Percentiles rank a stretch among this genome's conserved stretches.
These are phyloP conservation scores for Exserohilum rostratum DNA, from an alignment of 2,329 filamentous ascomycete species.

Conservation along the genomic window DNA sequence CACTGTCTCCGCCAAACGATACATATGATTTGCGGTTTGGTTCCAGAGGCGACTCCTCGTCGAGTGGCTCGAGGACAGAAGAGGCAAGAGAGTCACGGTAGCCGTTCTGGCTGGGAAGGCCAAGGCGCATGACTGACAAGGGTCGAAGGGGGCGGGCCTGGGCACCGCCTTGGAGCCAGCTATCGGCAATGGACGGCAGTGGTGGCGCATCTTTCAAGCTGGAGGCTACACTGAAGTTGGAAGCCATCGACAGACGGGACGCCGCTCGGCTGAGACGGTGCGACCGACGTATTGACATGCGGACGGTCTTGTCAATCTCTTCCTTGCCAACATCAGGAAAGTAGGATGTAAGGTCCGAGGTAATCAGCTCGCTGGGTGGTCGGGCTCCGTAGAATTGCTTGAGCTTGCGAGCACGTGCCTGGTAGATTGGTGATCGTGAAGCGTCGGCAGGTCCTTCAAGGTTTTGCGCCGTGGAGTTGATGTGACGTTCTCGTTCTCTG, in stretches of 20 bases:
- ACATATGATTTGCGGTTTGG: slow-evolving; percentile 95
- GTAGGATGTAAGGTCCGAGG: slow-evolving; percentile 93
- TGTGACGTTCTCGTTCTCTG: slow-evolving; percentile 69
- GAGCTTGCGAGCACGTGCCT: slow-evolving; percentile 59
- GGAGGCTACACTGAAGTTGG: slow-evolving; percentile 90
- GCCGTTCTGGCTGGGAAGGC: slow-evolving; percentile 62
- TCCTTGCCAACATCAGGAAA: slow-evolving; percentile 95
- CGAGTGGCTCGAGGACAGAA: slow-evolving; percentile 84
- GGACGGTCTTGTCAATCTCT: slow-evolving; percentile 93
- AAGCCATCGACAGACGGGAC: slow-evolving; percentile 90
- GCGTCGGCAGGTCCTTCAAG: slow-evolving; percentile 50
- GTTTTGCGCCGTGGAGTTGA: slow-evolving; percentile 59
- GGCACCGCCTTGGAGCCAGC: slow-evolving; percentile 72
- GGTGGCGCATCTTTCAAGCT: slow-evolving; percentile 92
- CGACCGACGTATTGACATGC: slow-evolving; percentile 88
- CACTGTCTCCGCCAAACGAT: slow-evolving; percentile 76
- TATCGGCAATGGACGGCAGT: slow-evolving; percentile 93
- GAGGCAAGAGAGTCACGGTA: slow-evolving; percentile 90
- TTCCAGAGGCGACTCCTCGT: slow-evolving; percentile 86
- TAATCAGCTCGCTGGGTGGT: slow-evolving; percentile 95
- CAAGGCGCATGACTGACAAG: slow-evolving; percentile 65
- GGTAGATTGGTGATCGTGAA: slow-evolving; percentile 45
- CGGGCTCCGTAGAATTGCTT: slow-evolving; percentile 89
- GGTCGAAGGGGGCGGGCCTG: slow-evolving; percentile 60
- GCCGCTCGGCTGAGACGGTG: slow-evolving; percentile 90